Base-by-base conservation (phyloP, 225 moss, liverwort and hornwort species). In the Straminergon stramineum region DNA sequence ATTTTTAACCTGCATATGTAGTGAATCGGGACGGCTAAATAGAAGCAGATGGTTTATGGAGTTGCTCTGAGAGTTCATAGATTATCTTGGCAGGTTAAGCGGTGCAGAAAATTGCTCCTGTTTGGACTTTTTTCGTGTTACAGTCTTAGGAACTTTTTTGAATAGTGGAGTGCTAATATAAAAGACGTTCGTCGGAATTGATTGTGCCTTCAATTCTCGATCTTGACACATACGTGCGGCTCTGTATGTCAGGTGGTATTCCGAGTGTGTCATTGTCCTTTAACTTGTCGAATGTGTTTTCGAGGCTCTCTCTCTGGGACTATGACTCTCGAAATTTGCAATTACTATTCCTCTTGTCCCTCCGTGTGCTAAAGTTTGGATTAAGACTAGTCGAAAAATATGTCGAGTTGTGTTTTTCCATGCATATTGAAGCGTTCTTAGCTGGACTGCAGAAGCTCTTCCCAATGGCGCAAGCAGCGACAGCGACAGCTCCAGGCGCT, bases 381-480 rank as follows among this genome's bases (percentile, higher is more conserved):
- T 80, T n/a, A 65, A 21, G 69, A 60, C 43, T 13, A 60, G 13
- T 51, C 56, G 39, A 30, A 64, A 57, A 24, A 27, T 39, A n/a
- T 43, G 23, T 84, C 14, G 83, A 67, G 15, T 21, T 70, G 35
- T 70, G 48, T 55, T 81, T 35, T 37, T 32, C 39, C 51, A 48
- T 26, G 55, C 71, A 23, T 31, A 28, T 65, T 84, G 23, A 87
- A 68, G 27, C 48, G 56, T n/a, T 70, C 75, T 85, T 82, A 41
- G 15, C 41, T 87, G 67, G 55, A 77, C 85, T 85, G 85, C 83
- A 53, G 91, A 73, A 79, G 45, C 21, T 45, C 74, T 87, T 89
- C n/a, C 51, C 80, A 43, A 94, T 94, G 94, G 93, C 90, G 86
- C 93, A 94, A 90, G 90, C 86, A 90, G 91, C 85, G 69, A 84